Conservation (phyloP, 2,329 filamentous ascomycete species). For the Fulvia fulva region DNA sequence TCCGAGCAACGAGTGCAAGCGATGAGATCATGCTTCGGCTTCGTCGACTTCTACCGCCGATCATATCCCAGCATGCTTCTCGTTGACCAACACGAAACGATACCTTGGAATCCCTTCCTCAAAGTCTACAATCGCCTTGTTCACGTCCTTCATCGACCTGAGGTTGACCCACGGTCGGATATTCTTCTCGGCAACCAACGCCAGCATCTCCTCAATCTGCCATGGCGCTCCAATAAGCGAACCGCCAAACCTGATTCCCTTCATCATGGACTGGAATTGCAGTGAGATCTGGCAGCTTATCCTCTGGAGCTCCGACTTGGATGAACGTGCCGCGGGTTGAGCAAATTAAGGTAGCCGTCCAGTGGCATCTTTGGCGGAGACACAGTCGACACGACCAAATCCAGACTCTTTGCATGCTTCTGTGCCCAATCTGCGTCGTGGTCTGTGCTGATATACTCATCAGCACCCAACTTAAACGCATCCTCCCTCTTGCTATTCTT, state of each 20-base stretch:
- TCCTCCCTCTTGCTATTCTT: conserved; percentile 56
- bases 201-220: conserved; percentile 59
- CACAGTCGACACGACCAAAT: conserved; percentile 58
- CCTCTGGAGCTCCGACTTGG: conserved; percentile 64
- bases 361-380: conserved; percentile 61
- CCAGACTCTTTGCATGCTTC: conserved; percentile 49
- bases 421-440: conserved; percentile 56
- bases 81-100: conserved; percentile 31
- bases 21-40: no score
- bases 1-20: no score
- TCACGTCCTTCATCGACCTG: conserved; percentile 55
- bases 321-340: conserved; percentile 59
- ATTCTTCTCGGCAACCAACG: conserved; percentile 55
- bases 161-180: conserved; percentile 61
- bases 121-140: conserved; percentile 56
- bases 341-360: conserved; percentile 56
- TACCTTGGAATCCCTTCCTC: conserved; percentile 51
- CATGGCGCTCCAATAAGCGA: conserved; percentile 48
- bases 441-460: conserved; percentile 53
- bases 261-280: conserved; percentile 56
- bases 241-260: conserved; percentile 46
- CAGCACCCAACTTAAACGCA: conserved; percentile 59
- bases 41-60: not conserved
- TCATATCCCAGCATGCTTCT: conserved; percentile 7
- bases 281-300: conserved; percentile 49